These are phyloP conservation scores for Apiotrichum siamense DNA, from an alignment of 1,284 basidiomycete species.

Conservation along the genomic window DNA sequence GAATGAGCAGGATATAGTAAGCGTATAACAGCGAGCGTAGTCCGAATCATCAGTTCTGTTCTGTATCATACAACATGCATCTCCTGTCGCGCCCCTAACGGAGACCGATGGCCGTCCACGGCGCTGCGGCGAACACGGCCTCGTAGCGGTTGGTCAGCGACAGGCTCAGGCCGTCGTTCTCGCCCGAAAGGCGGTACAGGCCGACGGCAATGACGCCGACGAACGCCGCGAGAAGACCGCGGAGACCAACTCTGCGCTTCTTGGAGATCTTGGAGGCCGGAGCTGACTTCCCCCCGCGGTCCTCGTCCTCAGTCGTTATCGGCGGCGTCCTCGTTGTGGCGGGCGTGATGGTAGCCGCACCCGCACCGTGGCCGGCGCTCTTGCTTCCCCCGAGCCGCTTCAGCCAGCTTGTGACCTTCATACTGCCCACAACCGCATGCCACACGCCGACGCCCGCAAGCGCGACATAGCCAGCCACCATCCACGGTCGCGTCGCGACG, in stretches of 20 bases:
- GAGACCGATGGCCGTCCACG: conserved; percentile 19
- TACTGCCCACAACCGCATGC: conserved; percentile 31
- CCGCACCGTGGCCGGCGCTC: background rate
- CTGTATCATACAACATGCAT: conserved; percentile 2
- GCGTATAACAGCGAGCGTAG: too few species aligned
- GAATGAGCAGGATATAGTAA: too few species aligned
- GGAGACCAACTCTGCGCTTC: conserved; percentile 20
- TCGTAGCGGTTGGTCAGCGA: conserved; percentile 27
- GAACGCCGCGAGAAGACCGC: conserved; percentile 22
- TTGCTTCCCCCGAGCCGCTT: conserved; percentile 7
- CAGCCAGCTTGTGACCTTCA: conserved; percentile 37
- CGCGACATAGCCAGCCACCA: conserved; percentile 20
- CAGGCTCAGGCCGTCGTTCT: conserved; percentile 18
- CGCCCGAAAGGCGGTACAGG: conserved; percentile 25
- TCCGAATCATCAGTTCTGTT: background rate
- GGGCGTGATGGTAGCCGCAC: background rate
- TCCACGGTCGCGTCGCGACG: conserved; percentile 19
- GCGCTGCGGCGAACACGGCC: conserved; percentile 23
- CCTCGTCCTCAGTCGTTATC: background rate
- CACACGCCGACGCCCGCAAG: conserved; percentile 24
- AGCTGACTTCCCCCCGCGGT: background rate
- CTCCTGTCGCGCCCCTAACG: background rate
- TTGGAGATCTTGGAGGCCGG: conserved; percentile 3
- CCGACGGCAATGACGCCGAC: conserved; percentile 28
- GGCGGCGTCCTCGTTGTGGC: background rate